These are phyloP conservation scores for Populus hybrid DNA, from an alignment of 441 rosid species.

Conservation along the genomic window DNA sequence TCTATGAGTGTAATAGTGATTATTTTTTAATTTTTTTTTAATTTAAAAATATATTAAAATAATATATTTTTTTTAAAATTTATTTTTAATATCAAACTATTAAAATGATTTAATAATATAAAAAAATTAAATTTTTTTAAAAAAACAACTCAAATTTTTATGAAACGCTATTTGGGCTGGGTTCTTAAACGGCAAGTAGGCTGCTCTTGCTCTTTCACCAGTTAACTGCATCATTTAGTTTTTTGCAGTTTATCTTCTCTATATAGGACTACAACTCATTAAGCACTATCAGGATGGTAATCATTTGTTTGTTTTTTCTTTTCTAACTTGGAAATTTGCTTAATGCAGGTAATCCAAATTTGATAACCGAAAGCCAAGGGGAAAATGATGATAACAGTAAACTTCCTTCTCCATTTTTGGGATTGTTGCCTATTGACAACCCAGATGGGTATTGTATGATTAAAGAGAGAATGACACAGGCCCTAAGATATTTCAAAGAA, in stretches of 20 bases:
- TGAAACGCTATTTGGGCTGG: too few relatives aligned
- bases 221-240: neutral
- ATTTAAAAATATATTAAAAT: too few relatives aligned
- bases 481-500: slow-evolving; percentile 74
- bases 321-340: slow-evolving; percentile 14
- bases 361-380: slow-evolving; percentile 32
- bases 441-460: slow-evolving; percentile 60
- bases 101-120: too few relatives aligned
- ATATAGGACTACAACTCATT: neutral
- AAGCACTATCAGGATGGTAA: neutral
- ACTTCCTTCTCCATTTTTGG: slow-evolving; percentile 48
- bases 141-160: too few relatives aligned
- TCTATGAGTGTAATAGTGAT: too few relatives aligned
- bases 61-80: too few relatives aligned
- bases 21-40: too few relatives aligned
- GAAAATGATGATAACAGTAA: slow-evolving; percentile 38
- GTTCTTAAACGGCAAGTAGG: neutral
- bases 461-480: slow-evolving; percentile 87
- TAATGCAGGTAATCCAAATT: slow-evolving; percentile 51
- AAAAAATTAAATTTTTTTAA: too few relatives aligned
- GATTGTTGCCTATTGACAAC: slow-evolving; percentile 51
- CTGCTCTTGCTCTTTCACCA: neutral
- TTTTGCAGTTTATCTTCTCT: neutral
- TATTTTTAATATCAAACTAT: too few relatives aligned
- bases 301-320: slow-evolving; percentile 10